These are phyloP conservation scores for Hypoxylon sp. DNA, from an alignment of 2,329 filamentous ascomycete species.

Conservation along the genomic window DNA sequence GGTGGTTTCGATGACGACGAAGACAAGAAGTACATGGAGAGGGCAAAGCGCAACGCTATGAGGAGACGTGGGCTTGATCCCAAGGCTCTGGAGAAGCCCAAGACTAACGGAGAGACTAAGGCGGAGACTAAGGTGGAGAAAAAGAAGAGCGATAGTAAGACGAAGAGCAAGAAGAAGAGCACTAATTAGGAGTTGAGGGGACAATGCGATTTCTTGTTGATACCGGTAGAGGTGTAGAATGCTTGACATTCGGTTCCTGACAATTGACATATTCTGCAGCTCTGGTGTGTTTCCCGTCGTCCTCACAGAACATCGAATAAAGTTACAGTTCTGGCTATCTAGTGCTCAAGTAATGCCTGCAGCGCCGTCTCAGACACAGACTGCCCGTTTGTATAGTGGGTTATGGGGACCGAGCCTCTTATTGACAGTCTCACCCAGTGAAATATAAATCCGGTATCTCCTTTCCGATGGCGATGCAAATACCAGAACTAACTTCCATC, in stretches of 20 bases:
- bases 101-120: constrained; percentile 60
- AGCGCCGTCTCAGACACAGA: no score
- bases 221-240: constrained; percentile 6
- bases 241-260: not conserved
- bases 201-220: constrained; percentile 20
- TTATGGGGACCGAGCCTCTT: no score
- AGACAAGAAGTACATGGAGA: constrained; percentile 77
- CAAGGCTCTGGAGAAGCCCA: constrained; percentile 64
- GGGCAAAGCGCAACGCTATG: constrained; percentile 79
- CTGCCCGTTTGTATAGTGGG: no score
- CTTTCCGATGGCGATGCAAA: no score
- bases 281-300: not conserved
- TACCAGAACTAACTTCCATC: not conserved
- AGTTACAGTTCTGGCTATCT: no score
- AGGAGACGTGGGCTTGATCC: constrained; percentile 81
- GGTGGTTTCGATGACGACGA: constrained; percentile 81
- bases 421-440: no score
- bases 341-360: no score
- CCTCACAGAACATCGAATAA: not conserved
- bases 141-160: constrained; percentile 35
- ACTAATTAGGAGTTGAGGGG: constrained; percentile 28
- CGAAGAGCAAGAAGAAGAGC: constrained; percentile 45
- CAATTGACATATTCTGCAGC: not conserved
- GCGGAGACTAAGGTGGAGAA: constrained; percentile 49
- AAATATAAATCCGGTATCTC: no score